Percentiles rank a stretch among this genome's conserved stretches.
phyloP scores from a whole-genome alignment of 495 filamentous ascomycete genomes.

The Polyplosphaeria fusca region DNA sequence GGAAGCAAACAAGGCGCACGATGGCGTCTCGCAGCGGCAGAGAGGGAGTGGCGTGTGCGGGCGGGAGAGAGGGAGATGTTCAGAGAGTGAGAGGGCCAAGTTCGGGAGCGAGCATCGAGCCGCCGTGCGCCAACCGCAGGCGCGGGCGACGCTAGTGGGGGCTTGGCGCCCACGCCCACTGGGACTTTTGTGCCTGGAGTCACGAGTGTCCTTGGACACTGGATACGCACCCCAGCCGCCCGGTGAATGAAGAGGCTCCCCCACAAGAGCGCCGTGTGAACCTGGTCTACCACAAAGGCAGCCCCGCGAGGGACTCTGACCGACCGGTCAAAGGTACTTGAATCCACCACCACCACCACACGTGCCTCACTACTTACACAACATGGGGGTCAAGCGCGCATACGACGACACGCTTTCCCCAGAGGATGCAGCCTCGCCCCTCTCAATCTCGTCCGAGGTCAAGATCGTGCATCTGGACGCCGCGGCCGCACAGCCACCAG shows the following conservation, averaged over 20 bases:
- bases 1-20: conserved; percentile 25
- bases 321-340: conserved; percentile 4
- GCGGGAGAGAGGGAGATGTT: background rate
- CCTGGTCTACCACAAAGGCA: no score
- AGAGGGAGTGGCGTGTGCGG: background rate
- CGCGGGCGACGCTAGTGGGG: no score
- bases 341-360: background rate
- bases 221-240: no score
- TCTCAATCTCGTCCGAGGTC: conserved; percentile 1
- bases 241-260: no score
- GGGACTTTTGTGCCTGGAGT: no score
- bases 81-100: background rate
- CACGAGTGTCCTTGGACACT: no score
- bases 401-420: conserved; percentile 48
- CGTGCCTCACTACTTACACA: conserved; percentile 6
- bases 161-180: no score
- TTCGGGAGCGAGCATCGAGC: no score
- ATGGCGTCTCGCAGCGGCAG: conserved; percentile 5
- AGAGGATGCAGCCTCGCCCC: conserved; percentile 15
- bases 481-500: background rate
- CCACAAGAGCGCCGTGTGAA: no score
- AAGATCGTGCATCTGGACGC: conserved; percentile 34
- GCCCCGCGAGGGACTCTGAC: background rate
- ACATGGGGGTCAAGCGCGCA: conserved; percentile 60
- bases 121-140: no score